Conservation (phyloP, 495 filamentous ascomycete genomes). For the Aspergillus incahuasiensis region DNA sequence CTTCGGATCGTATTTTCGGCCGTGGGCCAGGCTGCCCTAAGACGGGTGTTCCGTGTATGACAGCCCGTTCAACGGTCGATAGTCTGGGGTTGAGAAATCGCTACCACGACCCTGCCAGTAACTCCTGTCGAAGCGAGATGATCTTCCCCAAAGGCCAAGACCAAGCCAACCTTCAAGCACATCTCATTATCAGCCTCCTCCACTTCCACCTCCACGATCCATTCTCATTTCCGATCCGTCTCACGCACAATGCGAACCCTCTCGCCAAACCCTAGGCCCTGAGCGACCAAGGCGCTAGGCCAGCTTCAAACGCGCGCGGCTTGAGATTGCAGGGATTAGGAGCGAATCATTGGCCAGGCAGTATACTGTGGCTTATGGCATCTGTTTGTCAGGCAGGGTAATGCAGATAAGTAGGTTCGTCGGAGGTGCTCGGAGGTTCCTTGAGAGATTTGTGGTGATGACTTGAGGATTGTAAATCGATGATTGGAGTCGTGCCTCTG, state of each 20-base stretch:
- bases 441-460: neutral
- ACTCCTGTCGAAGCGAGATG: too few species aligned
- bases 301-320: neutral
- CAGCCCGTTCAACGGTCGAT: slow-evolving; percentile 33
- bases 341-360: neutral
- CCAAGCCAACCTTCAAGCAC: too few species aligned
- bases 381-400: neutral
- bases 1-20: too few species aligned
- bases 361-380: neutral
- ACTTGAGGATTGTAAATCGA: neutral
- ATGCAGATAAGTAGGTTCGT: neutral
- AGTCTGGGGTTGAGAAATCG: too few species aligned
- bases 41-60: too few species aligned
- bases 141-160: too few species aligned
- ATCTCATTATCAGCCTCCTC: slow-evolving; percentile 57
- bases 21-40: too few species aligned
- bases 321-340: neutral
- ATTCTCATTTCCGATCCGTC: neutral
- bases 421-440: neutral
- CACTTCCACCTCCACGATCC: slow-evolving; percentile 11
- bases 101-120: too few species aligned
- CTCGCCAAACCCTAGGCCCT: neutral
- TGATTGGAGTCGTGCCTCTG: too few species aligned
- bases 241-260: neutral
- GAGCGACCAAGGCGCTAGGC: neutral